Conservation (phyloP, 352 stramenopile genomes). For the Phytophthora cajani region DNA sequence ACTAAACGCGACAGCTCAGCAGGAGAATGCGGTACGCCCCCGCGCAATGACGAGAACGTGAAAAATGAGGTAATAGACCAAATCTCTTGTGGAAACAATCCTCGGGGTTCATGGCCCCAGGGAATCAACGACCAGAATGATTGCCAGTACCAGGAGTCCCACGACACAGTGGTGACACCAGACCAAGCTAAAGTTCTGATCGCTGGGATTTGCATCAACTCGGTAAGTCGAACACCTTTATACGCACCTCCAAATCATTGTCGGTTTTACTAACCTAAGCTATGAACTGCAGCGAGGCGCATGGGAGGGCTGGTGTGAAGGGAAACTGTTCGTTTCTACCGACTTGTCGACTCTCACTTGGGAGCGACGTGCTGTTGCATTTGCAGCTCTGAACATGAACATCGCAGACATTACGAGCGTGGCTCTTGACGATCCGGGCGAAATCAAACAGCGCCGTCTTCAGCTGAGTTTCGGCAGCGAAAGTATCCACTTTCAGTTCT, state of each 20-base stretch:
- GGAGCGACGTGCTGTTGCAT: constrained; percentile 27
- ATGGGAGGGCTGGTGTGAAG: constrained; percentile 38
- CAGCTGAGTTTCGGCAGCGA: constrained; percentile 25
- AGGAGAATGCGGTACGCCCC: constrained; percentile 8
- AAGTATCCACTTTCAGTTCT: constrained; percentile 23
- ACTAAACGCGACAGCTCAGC: constrained; percentile 15
- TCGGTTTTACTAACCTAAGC: background rate
- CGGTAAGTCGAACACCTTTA: constrained; percentile 12
- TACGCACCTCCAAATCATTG: background rate
- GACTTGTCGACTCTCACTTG: constrained; percentile 25
- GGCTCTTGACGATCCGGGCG: constrained; percentile 11
- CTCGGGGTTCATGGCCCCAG: constrained; percentile 24
- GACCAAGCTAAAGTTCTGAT: constrained; percentile 15
- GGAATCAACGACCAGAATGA: background rate
- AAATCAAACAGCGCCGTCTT: constrained; percentile 11
- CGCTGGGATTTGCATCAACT: constrained; percentile 23
- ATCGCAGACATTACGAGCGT: constrained; percentile 25
- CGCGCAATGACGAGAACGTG: background rate
- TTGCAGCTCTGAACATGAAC: constrained; percentile 29
- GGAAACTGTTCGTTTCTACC: constrained; percentile 23
- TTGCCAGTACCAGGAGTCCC: too few species aligned
- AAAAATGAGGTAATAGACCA: constrained; percentile 17
- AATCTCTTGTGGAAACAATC: constrained; percentile 14
- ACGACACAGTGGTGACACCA: background rate
- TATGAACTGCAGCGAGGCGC: constrained; percentile 23